Percentiles rank a stretch among this genome's conserved stretches.
phyloP scores from a whole-genome alignment of 2,329 filamentous ascomycete genomes.

The Pseudopithomyces chartarum region DNA sequence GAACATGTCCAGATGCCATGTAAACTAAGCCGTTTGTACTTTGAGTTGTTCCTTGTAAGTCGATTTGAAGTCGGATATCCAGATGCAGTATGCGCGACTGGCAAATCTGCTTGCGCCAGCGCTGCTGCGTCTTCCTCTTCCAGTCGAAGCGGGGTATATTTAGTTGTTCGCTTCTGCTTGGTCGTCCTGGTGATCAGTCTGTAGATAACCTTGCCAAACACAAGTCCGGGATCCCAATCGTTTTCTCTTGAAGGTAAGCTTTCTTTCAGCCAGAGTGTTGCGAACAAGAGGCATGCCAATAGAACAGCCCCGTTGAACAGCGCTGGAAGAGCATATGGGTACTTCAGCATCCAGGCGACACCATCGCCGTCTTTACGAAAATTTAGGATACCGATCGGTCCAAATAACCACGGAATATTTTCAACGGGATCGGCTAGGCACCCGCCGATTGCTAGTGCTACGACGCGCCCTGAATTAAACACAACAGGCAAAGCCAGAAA shows the following conservation, averaged over 20 bases:
- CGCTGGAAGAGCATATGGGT: slow-evolving; percentile 72
- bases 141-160: slow-evolving; percentile 17
- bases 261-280: slow-evolving; percentile 70
- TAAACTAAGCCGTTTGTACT: slow-evolving; percentile 41
- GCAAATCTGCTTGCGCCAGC: slow-evolving; percentile 7
- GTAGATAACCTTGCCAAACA: slow-evolving; percentile 38
- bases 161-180: slow-evolving; percentile 14
- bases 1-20: slow-evolving; percentile 49
- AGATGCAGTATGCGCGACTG: slow-evolving; percentile 10
- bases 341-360: slow-evolving; percentile 64
- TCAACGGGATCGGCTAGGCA: slow-evolving; percentile 68
- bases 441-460: slow-evolving; percentile 57
- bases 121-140: slow-evolving; percentile 22
- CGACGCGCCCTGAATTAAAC: slow-evolving; percentile 61
- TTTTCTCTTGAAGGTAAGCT: slow-evolving; percentile 40
- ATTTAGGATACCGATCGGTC: slow-evolving; percentile 64
- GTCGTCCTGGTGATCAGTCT: slow-evolving; percentile 30
- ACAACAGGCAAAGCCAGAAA: slow-evolving; percentile 67
- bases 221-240: slow-evolving; percentile 43
- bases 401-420: slow-evolving; percentile 65
- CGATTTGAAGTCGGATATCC: slow-evolving; percentile 18
- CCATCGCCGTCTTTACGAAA: slow-evolving; percentile 63
- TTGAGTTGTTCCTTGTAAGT: slow-evolving; percentile 56
- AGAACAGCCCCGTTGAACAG: slow-evolving; percentile 67
- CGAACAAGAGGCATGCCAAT: slow-evolving; percentile 56